Evolutionary conservation across 202 grass and related monocot genomes (phyloP).

Genomic region (Schoenoplectus tabernaemontani): DNA sequence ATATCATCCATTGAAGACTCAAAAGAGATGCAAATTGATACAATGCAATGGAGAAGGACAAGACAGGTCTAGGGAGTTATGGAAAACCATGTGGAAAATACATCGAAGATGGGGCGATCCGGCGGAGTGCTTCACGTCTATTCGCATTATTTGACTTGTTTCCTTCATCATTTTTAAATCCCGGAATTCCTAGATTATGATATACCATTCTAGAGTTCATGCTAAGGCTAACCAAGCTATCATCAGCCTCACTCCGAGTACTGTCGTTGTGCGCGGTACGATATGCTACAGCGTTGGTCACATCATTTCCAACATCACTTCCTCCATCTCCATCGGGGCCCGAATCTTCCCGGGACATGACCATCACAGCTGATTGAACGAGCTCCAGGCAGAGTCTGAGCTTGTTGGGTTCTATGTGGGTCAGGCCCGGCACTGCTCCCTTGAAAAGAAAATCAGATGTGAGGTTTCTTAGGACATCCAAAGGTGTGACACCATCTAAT

Average conservation of each 20-base stretch:
- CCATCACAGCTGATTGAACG: constrained; percentile 86
- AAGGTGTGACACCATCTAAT: constrained; percentile 66
- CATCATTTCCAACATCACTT: constrained; percentile 20
- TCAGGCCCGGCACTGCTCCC: constrained; percentile 79
- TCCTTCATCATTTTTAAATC: constrained; percentile 36
- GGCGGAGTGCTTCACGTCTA: constrained; percentile 17
- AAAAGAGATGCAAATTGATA: constrained; percentile 11
- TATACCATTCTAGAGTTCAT: constrained; percentile 95
- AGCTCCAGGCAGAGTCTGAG: constrained; percentile 93
- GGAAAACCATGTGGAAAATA: constrained; percentile 87
- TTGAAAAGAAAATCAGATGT: constrained; percentile 99
- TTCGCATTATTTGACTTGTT: constrained; percentile 41
- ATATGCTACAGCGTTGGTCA: constrained; percentile 9
- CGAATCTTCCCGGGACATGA: constrained; percentile 67
- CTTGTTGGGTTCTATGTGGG: constrained; percentile 96
- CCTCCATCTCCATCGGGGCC: constrained; percentile 7
- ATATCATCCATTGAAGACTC: constrained; percentile 1
- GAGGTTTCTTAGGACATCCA: constrained; percentile 83
- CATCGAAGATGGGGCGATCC: constrained; percentile 54
- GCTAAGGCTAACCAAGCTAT: constrained; percentile 85
- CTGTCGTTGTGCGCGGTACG: constrained; percentile 28
- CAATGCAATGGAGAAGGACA: neutral
- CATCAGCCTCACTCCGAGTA: constrained; percentile 32
- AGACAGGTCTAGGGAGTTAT: constrained; percentile 29
- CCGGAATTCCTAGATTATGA: constrained; percentile 71